Conservation (phyloP, 129 eudicot genomes). For the Flaveria sonorensis region DNA sequence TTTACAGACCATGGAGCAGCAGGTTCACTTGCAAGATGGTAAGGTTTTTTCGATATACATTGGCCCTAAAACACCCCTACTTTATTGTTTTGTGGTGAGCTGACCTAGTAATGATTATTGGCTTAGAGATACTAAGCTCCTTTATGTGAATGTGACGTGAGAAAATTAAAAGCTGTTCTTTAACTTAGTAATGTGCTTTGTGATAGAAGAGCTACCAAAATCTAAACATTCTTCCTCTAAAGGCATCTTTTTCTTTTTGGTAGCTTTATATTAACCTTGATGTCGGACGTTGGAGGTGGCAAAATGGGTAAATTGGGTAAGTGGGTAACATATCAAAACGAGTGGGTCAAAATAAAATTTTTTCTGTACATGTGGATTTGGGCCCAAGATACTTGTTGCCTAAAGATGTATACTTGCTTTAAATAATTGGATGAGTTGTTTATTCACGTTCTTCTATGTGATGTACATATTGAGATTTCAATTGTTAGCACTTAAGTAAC, state of each 20-base stretch:
- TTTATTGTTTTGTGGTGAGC: slow-evolving; percentile 3
- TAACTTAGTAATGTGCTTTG: not conserved
- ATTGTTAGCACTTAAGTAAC: too few relatives aligned
- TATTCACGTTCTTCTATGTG: not conserved
- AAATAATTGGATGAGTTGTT: not conserved
- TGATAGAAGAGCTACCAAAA: not conserved
- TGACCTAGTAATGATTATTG: slow-evolving; percentile 5
- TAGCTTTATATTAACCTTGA: slow-evolving; percentile 17
- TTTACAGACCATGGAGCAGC: slow-evolving; percentile 86
- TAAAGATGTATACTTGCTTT: not conserved
- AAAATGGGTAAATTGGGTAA: not conserved
- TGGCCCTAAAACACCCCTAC: not conserved
- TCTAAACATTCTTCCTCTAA: not conserved
- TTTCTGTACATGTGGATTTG: not conserved
- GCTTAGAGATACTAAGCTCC: not conserved
- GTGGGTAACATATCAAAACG: not conserved
- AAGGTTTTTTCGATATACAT: slow-evolving; percentile 21
- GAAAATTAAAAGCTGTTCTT: not conserved
- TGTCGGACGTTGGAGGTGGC: not conserved
- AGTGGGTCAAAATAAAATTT: not conserved
- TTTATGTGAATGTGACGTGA: slow-evolving; percentile 10
- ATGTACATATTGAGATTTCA: too few relatives aligned
- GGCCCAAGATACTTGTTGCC: not conserved
- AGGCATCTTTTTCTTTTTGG: slow-evolving; percentile 11
- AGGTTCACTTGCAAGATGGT: slow-evolving; percentile 95